Conservation (phyloP, 352 stramenopile species). For the Phytophthora cryptogea region DNA sequence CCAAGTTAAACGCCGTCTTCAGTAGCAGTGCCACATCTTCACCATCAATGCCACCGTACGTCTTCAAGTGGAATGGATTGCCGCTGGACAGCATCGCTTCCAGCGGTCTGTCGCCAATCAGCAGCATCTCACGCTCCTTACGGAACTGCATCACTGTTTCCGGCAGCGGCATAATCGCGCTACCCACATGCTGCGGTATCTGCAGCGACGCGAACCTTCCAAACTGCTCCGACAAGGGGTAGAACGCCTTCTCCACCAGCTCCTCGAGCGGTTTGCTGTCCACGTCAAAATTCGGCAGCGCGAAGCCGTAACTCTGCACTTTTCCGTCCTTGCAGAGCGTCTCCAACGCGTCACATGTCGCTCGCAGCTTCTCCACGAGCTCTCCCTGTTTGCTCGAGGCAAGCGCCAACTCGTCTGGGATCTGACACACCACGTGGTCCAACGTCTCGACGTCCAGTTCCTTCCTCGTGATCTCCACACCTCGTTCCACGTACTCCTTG, state of each 20-base stretch:
- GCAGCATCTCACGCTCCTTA: slow-evolving; percentile 48
- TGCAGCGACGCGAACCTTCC: slow-evolving; percentile 69
- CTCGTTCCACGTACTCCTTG: slow-evolving; percentile 44
- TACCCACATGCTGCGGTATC: slow-evolving; percentile 50
- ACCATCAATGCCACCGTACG: slow-evolving; percentile 41
- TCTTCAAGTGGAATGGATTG: slow-evolving; percentile 67
- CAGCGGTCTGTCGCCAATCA: slow-evolving; percentile 70
- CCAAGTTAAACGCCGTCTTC: slow-evolving; percentile 84
- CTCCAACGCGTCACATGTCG: slow-evolving; percentile 46
- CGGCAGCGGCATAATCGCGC: slow-evolving; percentile 39
- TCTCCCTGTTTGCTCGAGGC: slow-evolving; percentile 17
- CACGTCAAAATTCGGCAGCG: slow-evolving; percentile 34
- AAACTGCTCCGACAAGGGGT: slow-evolving; percentile 46
- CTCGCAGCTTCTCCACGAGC: slow-evolving; percentile 39
- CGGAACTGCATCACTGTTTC: slow-evolving; percentile 44
- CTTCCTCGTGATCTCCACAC: slow-evolving; percentile 50
- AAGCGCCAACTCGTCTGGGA: slow-evolving; percentile 57
- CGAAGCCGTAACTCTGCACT: slow-evolving; percentile 73
- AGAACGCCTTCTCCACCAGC: slow-evolving; percentile 52
- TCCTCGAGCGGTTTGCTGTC: slow-evolving; percentile 35
- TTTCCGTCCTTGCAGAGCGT: slow-evolving; percentile 43
- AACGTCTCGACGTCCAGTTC: slow-evolving; percentile 65
- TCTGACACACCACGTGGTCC: slow-evolving; percentile 65
- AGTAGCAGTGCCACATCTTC: slow-evolving; percentile 75
- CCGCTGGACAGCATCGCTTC: slow-evolving; percentile 63